Conservation (phyloP, 2,329 filamentous ascomycete genomes). For the Thielaviopsis cerberus region DNA sequence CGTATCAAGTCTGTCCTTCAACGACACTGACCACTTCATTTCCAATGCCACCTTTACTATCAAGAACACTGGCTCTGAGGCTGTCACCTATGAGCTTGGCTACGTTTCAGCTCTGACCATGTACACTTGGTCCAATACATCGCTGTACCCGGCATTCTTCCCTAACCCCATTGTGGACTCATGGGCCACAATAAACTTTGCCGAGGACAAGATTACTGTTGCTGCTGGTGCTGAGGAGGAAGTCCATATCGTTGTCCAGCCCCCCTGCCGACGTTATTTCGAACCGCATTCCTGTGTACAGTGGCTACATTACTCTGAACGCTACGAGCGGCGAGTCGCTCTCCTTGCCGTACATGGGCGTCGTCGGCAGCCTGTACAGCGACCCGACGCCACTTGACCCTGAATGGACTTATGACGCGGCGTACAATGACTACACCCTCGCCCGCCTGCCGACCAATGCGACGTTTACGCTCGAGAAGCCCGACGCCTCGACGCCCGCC, state of each 20-base stretch:
- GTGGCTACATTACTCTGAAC: constrained; percentile 22
- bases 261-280: constrained; percentile 15
- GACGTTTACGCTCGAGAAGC: background rate
- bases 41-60: constrained; percentile 21
- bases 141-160: constrained; percentile 7
- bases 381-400: background rate
- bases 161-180: constrained; percentile 13
- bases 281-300: constrained; percentile 21
- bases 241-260: constrained; percentile 16
- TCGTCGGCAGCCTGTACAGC: constrained; percentile 10
- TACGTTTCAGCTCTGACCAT: constrained; percentile 21
- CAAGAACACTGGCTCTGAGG: constrained; percentile 21
- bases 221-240: constrained; percentile 15
- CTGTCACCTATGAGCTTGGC: constrained; percentile 22
- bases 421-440: constrained; percentile 2
- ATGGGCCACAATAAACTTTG: constrained; percentile 1
- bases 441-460: background rate
- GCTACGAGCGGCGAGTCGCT: constrained; percentile 19
- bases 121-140: constrained; percentile 18
- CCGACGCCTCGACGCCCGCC: background rate
- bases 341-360: constrained; percentile 21
- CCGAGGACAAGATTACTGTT: constrained; percentile 14
- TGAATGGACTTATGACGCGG: constrained; percentile 2
- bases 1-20: constrained; percentile 23
- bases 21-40: constrained; percentile 25